A percentile compares a stretch with the other conserved stretches of the same genome.
Evolutionary conservation across 1,139 yeast species (phyloP).

Genomic region (Candida anutae): DNA sequence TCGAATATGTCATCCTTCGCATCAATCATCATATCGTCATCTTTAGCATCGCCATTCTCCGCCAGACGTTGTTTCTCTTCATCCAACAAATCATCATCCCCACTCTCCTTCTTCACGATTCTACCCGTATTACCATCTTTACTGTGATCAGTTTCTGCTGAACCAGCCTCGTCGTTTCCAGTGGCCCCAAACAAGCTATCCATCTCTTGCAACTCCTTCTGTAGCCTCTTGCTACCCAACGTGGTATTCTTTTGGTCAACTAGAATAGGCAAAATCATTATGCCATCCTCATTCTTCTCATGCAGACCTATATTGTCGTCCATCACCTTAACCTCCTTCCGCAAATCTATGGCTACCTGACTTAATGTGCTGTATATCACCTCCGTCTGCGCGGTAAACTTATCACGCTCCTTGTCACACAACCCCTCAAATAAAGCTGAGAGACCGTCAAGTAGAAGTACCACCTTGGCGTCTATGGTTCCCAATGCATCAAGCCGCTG

Average conservation of each 20-base stretch:
- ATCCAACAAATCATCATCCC: slow-evolving; percentile 1
- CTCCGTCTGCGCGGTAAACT: slow-evolving; percentile 22
- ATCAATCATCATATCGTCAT: too few relatives aligned
- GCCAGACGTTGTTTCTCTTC: background rate
- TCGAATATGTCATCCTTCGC: too few relatives aligned
- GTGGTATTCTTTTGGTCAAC: slow-evolving; percentile 58
- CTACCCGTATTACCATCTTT: slow-evolving; percentile 1
- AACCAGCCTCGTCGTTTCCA: too few relatives aligned
- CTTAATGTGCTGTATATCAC: slow-evolving; percentile 27
- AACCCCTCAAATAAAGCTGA: slow-evolving; percentile 31
- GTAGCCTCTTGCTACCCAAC: slow-evolving; percentile 44
- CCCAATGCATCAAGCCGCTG: slow-evolving; percentile 38
- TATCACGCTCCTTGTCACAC: slow-evolving; percentile 8
- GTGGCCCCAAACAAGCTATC: slow-evolving; percentile 13
- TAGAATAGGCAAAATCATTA: slow-evolving; percentile 51
- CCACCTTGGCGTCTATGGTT: slow-evolving; percentile 37
- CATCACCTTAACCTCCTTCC: slow-evolving; percentile 50
- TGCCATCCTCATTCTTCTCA: slow-evolving; percentile 35
- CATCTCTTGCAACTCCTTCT: slow-evolving; percentile 26
- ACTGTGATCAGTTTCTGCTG: too few relatives aligned
- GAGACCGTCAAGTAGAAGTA: slow-evolving; percentile 32
- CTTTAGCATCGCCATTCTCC: too few relatives aligned
- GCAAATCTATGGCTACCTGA: slow-evolving; percentile 38
- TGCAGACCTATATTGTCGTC: slow-evolving; percentile 50
- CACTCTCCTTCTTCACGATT: slow-evolving; percentile 1